Conservation (phyloP, 805 yeast species). For the Saccharomycopsis schoenii region DNA sequence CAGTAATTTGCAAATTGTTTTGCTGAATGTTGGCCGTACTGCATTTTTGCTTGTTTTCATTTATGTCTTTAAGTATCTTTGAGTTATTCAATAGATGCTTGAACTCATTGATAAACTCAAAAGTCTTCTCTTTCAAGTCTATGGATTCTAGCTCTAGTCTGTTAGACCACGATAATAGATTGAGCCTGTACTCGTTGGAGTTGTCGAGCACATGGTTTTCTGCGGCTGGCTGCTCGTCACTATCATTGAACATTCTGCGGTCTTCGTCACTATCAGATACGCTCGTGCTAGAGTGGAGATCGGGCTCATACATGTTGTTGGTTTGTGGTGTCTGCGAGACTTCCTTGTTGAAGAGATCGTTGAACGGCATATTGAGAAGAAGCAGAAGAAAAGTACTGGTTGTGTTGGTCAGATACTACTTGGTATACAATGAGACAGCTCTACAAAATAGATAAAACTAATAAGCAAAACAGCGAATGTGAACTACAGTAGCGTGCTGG, state of each 20-base stretch:
- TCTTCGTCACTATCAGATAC: background rate
- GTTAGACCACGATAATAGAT: slow-evolving; percentile 8
- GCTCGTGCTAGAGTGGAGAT: background rate
- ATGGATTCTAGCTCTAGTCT: slow-evolving; percentile 10
- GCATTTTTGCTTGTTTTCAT: background rate
- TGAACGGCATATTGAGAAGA: background rate
- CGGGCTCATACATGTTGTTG: background rate
- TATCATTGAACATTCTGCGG: background rate
- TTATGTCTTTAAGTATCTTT: background rate
- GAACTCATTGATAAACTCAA: background rate
- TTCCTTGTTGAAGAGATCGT: background rate
- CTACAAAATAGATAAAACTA: no score
- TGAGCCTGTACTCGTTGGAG: background rate
- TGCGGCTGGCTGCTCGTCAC: background rate
- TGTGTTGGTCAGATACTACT: no score
- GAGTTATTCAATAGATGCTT: background rate
- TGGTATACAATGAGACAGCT: no score
- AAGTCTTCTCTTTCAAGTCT: slow-evolving; percentile 4
- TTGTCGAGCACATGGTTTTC: background rate
- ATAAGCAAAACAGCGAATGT: no score
- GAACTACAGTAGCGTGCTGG: no score
- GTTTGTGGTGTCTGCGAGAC: background rate
- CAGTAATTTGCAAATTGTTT: background rate
- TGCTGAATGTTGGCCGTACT: background rate
- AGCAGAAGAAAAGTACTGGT: background rate